Evolutionary conservation across 2,329 filamentous ascomycete species (phyloP).

Genomic region (Hypoxylon sp.): DNA sequence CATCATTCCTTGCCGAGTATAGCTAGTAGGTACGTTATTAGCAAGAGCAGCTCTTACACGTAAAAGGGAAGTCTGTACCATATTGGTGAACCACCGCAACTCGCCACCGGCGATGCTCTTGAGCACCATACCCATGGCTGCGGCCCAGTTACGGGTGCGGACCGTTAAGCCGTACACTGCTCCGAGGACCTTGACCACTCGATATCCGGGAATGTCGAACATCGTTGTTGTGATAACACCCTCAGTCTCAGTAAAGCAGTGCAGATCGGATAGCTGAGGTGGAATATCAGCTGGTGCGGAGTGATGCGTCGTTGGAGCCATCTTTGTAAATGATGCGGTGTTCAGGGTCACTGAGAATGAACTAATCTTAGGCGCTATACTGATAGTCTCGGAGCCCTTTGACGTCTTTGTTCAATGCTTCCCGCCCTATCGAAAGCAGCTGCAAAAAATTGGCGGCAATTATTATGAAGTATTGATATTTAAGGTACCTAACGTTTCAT

Average conservation of each 20-base stretch:
- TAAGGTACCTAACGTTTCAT: neutral
- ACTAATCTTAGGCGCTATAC: neutral
- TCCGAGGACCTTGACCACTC: conserved; percentile 69
- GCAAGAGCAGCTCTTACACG: neutral
- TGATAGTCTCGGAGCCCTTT: neutral
- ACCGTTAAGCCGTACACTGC: conserved; percentile 71
- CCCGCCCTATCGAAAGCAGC: neutral
- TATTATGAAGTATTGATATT: neutral
- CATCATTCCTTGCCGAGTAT: conserved; percentile 71
- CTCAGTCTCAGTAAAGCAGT: conserved; percentile 73
- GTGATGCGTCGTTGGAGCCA: conserved; percentile 3
- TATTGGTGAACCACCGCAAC: conserved; percentile 70
- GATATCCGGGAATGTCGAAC: conserved; percentile 74
- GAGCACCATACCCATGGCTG: conserved; percentile 68
- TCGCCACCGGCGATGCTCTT: conserved; percentile 72
- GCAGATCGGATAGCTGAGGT: conserved; percentile 62
- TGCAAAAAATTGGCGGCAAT: neutral
- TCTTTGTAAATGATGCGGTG: neutral
- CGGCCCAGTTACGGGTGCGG: conserved; percentile 71
- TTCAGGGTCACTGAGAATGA: neutral
- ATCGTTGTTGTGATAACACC: conserved; percentile 74
- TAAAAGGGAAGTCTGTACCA: conserved; percentile 55
- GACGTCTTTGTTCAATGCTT: neutral
- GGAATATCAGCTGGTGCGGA: conserved; percentile 56
- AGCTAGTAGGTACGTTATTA: conserved; percentile 54